These are phyloP conservation scores for Epichloe gansuensis DNA, from an alignment of 2,329 filamentous ascomycete species.

Conservation along the genomic window DNA sequence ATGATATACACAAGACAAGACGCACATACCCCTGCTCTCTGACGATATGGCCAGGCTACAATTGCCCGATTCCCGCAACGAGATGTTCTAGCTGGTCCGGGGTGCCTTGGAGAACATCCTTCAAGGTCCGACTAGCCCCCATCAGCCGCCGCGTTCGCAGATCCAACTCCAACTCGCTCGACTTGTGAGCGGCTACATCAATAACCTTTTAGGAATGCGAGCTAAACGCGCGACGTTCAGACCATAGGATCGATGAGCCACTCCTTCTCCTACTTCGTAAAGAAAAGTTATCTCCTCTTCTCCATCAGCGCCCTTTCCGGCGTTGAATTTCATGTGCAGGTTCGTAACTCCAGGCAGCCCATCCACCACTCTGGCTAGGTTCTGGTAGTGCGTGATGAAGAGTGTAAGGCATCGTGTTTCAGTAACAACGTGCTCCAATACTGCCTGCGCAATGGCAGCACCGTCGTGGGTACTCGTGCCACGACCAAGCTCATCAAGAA, in stretches of 20 bases:
- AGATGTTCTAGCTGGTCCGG: slow-evolving; percentile 39
- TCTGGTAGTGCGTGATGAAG: slow-evolving; percentile 98
- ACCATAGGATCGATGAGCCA: slow-evolving; percentile 88
- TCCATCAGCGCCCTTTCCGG: slow-evolving; percentile 26
- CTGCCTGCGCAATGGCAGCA: slow-evolving; percentile 86
- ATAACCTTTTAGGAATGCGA: slow-evolving; percentile 66
- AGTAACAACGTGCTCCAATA: slow-evolving; percentile 71
- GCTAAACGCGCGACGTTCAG: slow-evolving; percentile 85
- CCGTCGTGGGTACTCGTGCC: slow-evolving; percentile 94
- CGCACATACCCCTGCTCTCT: neutral
- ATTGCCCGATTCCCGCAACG: slow-evolving; percentile 45
- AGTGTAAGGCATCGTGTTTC: slow-evolving; percentile 68
- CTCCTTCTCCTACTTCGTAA: slow-evolving; percentile 83
- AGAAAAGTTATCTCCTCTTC: slow-evolving; percentile 84
- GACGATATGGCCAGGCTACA: slow-evolving; percentile 26
- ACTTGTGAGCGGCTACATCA: slow-evolving; percentile 69
- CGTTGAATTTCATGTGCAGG: slow-evolving; percentile 84
- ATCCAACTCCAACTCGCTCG: slow-evolving; percentile 64
- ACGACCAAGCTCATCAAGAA: slow-evolving; percentile 87
- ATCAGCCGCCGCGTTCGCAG: slow-evolving; percentile 51
- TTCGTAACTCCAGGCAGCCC: slow-evolving; percentile 64
- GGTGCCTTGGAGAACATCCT: slow-evolving; percentile 25
- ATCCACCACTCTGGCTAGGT: slow-evolving; percentile 57
- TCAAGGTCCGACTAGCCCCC: slow-evolving; percentile 32
- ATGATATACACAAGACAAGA: neutral